These are phyloP conservation scores for Kalanchoe fedtschenkoi DNA, from an alignment of 164 flowering plant genomes.

Conservation along the genomic window DNA sequence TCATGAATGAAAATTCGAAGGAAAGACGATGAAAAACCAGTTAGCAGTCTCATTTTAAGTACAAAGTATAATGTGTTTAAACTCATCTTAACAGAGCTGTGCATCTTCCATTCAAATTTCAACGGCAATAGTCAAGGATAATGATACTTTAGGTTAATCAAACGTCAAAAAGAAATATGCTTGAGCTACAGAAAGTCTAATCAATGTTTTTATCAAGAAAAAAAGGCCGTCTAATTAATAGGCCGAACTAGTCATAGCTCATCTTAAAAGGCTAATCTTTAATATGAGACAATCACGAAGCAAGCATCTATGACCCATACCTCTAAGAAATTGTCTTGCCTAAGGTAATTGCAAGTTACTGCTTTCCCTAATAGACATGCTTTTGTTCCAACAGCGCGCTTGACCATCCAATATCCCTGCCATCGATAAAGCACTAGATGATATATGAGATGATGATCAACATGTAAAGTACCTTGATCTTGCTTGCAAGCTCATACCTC, in stretches of 20 bases:
- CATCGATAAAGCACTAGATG: not conserved
- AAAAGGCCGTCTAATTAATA: too few relatives aligned
- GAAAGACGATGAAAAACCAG: too few relatives aligned
- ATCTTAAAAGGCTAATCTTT: not conserved
- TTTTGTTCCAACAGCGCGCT: slow-evolving; percentile 94
- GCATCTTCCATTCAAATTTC: too few relatives aligned
- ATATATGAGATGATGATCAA: not conserved
- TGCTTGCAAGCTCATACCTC: slow-evolving; percentile 38
- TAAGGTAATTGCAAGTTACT: slow-evolving; percentile 78
- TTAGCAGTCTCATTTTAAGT: too few relatives aligned
- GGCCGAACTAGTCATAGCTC: not conserved
- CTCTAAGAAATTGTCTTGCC: slow-evolving; percentile 88
- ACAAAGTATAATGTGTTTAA: too few relatives aligned
- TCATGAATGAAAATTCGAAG: too few relatives aligned
- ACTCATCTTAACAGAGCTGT: too few relatives aligned
- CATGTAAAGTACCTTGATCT: not conserved
- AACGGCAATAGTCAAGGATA: too few relatives aligned
- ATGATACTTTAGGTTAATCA: too few relatives aligned
- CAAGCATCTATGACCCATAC: slow-evolving; percentile 29
- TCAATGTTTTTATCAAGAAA: too few relatives aligned
- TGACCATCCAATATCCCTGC: slow-evolving; percentile 99
- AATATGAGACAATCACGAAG: not conserved
- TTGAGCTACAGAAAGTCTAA: too few relatives aligned
- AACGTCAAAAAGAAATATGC: too few relatives aligned
- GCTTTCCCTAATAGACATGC: slow-evolving; percentile 94